Evolutionary conservation across 495 filamentous ascomycete species (phyloP).

Genomic region (Lepraria neglecta): DNA sequence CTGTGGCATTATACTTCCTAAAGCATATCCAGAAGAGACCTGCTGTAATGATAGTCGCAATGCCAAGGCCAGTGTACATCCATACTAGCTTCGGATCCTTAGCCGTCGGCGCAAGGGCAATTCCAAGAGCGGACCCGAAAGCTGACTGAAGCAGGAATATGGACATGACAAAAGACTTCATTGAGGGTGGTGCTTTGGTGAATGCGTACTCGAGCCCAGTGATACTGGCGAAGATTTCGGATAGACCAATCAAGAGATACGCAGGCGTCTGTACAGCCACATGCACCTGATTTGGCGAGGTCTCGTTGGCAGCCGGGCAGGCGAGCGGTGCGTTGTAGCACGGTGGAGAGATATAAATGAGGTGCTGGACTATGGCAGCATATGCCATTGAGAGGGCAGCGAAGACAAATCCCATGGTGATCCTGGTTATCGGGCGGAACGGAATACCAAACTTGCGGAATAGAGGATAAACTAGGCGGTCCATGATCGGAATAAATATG

Average conservation of each 20-base stretch:
- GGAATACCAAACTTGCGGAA: constrained; percentile 57
- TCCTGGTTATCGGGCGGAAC: constrained; percentile 68
- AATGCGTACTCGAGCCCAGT: constrained; percentile 67
- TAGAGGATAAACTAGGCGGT: constrained; percentile 60
- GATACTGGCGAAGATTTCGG: constrained; percentile 66
- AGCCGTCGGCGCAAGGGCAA: constrained; percentile 38
- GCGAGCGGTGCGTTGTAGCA: constrained; percentile 51
- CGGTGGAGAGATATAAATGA: constrained; percentile 58
- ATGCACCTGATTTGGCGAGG: constrained; percentile 39
- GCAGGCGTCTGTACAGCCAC: constrained; percentile 58
- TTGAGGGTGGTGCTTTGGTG: constrained; percentile 71
- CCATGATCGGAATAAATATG: constrained; percentile 72
- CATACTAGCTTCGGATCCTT: constrained; percentile 36
- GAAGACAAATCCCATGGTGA: constrained; percentile 59
- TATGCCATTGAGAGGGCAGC: constrained; percentile 58
- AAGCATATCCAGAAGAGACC: constrained; percentile 43
- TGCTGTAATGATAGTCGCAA: constrained; percentile 36
- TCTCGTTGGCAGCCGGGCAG: constrained; percentile 33
- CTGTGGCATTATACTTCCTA: constrained; percentile 40
- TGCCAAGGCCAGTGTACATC: constrained; percentile 30
- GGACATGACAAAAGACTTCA: constrained; percentile 46
- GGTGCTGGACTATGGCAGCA: constrained; percentile 59
- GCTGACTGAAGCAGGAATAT: constrained; percentile 37
- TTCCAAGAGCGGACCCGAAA: constrained; percentile 37
- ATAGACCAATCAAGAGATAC: constrained; percentile 63